These are phyloP conservation scores for Leishmania lainsoni DNA, from an alignment of 208 protist species.

Conservation along the genomic window DNA sequence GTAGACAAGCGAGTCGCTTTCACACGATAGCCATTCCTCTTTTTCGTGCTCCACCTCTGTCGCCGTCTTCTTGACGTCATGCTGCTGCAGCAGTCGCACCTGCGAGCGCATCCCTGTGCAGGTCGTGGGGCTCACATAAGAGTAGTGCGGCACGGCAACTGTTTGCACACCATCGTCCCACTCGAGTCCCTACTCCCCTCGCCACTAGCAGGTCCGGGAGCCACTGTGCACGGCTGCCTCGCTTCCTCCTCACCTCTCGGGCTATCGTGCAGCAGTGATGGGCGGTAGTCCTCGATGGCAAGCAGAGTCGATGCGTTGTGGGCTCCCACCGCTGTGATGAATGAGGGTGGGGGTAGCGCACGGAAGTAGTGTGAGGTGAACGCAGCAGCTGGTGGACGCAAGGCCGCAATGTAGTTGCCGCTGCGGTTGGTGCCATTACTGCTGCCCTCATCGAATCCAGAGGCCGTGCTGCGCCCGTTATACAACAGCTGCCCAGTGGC, in stretches of 20 bases:
- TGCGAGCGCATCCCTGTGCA: not conserved
- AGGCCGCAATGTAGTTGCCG: not conserved
- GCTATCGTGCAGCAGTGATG: conserved; percentile 2
- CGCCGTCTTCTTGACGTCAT: not conserved
- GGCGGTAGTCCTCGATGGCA: conserved; percentile 44
- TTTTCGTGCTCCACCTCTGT: conserved; percentile 1
- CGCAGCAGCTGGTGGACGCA: conserved; percentile 8
- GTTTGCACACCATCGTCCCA: not conserved
- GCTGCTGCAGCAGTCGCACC: conserved; percentile 9
- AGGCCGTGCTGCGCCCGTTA: not conserved
- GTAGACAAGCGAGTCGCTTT: conserved; percentile 19
- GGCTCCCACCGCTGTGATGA: conserved; percentile 15
- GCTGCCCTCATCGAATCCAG: conserved; percentile 3
- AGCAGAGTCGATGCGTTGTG: conserved; percentile 26
- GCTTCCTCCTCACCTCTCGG: not conserved
- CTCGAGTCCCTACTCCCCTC: not conserved
- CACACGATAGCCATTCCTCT: not conserved
- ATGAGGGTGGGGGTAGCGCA: conserved; percentile 36
- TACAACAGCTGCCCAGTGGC: not conserved
- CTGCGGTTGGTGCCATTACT: not conserved
- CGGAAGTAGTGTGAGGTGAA: conserved; percentile 75
- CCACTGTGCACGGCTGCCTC: not conserved
- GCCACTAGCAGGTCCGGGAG: not conserved
- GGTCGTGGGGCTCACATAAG: conserved; percentile 10
- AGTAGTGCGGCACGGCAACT: not conserved